These are phyloP conservation scores for Sordariomycetes sp. DNA, from an alignment of 2,329 filamentous ascomycete genomes.

Conservation along the genomic window DNA sequence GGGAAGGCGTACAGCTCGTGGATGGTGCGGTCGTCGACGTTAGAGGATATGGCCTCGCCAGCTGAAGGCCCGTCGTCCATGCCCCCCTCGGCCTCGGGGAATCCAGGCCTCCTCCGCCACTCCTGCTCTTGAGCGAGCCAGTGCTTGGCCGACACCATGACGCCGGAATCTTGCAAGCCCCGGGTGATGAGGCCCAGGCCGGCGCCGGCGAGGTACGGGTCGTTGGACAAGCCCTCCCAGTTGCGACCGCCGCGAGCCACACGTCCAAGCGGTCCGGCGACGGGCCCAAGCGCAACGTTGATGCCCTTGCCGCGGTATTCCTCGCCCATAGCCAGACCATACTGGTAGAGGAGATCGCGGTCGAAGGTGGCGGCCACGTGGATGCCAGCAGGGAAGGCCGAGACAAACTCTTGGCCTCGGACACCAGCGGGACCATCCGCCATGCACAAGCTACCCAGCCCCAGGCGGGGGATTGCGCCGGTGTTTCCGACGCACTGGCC, in stretches of 20 bases:
- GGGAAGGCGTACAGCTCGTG: conserved; percentile 74
- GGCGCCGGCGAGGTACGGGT: conserved; percentile 65
- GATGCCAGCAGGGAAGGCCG: background rate
- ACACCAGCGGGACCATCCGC: conserved; percentile 20
- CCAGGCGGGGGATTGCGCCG: conserved; percentile 22
- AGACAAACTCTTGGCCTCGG: background rate
- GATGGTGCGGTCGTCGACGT: conserved; percentile 62
- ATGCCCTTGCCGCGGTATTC: conserved; percentile 66
- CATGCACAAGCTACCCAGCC: conserved; percentile 32
- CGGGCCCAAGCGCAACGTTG: conserved; percentile 46
- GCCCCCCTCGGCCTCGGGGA: conserved; percentile 41
- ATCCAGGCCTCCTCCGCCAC: conserved; percentile 51
- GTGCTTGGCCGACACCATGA: conserved; percentile 77
- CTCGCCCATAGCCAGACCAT: conserved; percentile 20
- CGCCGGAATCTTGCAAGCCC: no score
- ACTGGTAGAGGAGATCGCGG: background rate
- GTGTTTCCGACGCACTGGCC: conserved; percentile 31
- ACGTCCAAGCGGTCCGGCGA: conserved; percentile 34
- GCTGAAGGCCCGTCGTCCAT: no score
- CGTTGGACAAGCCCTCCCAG: conserved; percentile 60
- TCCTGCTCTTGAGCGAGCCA: conserved; percentile 67
- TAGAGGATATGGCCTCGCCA: conserved; percentile 45
- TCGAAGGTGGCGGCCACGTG: background rate
- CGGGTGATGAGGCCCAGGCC: conserved; percentile 72
- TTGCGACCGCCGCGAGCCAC: conserved; percentile 37